Conservation (phyloP, 2,329 filamentous ascomycete genomes). For the Xylariaceae sp. region DNA sequence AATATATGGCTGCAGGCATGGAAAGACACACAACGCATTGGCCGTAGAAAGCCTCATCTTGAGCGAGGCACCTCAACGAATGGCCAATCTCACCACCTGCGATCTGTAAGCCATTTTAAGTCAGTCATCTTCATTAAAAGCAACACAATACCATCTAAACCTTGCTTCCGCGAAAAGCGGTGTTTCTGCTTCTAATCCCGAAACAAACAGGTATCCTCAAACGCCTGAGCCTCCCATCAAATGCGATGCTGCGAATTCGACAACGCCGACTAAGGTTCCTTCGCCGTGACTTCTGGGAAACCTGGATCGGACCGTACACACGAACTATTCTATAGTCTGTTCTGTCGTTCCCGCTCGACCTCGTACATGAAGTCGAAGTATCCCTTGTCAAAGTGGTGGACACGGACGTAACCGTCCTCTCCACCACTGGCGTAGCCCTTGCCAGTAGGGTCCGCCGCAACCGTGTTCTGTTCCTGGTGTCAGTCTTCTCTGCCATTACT, state of each 20-base stretch:
- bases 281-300: conserved; percentile 17
- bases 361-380: conserved; percentile 99
- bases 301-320: neutral
- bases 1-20: neutral
- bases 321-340: conserved; percentile 29
- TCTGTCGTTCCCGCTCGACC: conserved; percentile 77
- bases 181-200: conserved; percentile 19
- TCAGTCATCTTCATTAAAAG: conserved; percentile 27
- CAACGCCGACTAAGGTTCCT: conserved; percentile 22
- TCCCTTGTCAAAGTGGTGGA: conserved; percentile 97
- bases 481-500: neutral
- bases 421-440: conserved; percentile 91
- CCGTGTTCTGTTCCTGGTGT: conserved; percentile 61
- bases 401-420: conserved; percentile 96
- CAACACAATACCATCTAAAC: conserved; percentile 15
- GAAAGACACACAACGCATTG: neutral
- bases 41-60: neutral
- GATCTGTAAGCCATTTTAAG: conserved; percentile 2
- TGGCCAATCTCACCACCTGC: neutral
- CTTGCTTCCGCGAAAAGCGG: conserved; percentile 11
- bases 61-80: neutral
- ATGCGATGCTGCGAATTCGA: conserved; percentile 29
- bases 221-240: conserved; percentile 28
- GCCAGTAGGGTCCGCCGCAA: conserved; percentile 86
- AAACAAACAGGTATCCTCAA: conserved; percentile 24